phyloP scores from a whole-genome alignment of 2,329 filamentous ascomycete species.

The Verticillium longisporum region DNA sequence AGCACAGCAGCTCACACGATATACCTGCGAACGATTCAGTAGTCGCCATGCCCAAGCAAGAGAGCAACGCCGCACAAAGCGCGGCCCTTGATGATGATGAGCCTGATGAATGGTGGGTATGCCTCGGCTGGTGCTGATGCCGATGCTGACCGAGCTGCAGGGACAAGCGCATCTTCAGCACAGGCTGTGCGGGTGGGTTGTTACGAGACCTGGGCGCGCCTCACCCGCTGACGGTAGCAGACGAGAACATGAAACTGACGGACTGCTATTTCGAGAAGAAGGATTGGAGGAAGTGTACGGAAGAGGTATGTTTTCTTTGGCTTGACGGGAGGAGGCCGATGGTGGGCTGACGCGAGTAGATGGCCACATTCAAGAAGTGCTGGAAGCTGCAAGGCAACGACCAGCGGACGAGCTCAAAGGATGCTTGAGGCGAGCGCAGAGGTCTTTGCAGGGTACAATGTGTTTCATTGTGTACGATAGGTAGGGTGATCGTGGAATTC shows the following conservation, averaged over 20 bases:
- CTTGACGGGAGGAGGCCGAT: not conserved
- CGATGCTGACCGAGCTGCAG: slow-evolving; percentile 36
- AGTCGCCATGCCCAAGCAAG: slow-evolving; percentile 47
- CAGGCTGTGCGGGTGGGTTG: slow-evolving; percentile 85
- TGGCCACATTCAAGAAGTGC: slow-evolving; percentile 82
- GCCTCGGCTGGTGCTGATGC: slow-evolving; percentile 2
- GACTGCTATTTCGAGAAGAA: slow-evolving; percentile 96
- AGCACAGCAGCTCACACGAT: too few species aligned
- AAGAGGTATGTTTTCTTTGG: slow-evolving; percentile 60
- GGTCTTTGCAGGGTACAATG: not conserved
- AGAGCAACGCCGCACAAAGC: slow-evolving; percentile 32
- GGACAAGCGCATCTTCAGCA: slow-evolving; percentile 97
- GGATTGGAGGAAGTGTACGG: slow-evolving; percentile 85
- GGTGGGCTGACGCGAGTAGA: slow-evolving; percentile 44
- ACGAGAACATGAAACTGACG: slow-evolving; percentile 83
- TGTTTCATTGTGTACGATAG: not conserved
- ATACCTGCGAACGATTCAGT: not conserved
- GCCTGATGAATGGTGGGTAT: slow-evolving; percentile 85
- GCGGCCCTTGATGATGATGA: slow-evolving; percentile 62
- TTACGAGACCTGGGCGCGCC: slow-evolving; percentile 12
- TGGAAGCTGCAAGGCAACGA: slow-evolving; percentile 91
- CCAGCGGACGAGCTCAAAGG: slow-evolving; percentile 69
- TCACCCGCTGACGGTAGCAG: slow-evolving; percentile 34
- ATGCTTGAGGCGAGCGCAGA: slow-evolving; percentile 32
- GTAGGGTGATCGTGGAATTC: not conserved